A percentile compares a stretch with the other conserved stretches of the same genome.
Conservation (phyloP, 2,329 filamentous ascomycete genomes). For the Hymenoscyphus fraxineus region DNA sequence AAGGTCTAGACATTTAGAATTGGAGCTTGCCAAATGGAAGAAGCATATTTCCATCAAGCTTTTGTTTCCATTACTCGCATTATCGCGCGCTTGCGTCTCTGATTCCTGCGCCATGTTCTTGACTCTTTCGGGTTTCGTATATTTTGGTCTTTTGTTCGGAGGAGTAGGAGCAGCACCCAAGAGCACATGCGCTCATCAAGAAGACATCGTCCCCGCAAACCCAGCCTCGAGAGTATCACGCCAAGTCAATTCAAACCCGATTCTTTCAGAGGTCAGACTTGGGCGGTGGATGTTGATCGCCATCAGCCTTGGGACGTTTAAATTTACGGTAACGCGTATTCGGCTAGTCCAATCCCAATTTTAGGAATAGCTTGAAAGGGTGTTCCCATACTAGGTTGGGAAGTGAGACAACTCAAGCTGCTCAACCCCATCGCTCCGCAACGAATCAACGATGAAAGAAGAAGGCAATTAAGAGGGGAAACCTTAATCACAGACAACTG, state of each 20-base stretch:
- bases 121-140: background rate
- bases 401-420: background rate
- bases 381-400: background rate
- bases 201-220: background rate
- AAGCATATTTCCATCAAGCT: conserved; percentile 2
- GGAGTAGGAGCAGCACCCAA: background rate
- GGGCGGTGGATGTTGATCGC: background rate
- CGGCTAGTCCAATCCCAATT: too few relatives aligned
- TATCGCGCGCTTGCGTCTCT: background rate
- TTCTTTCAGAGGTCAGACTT: background rate
- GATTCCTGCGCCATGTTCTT: background rate
- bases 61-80: conserved; percentile 3
- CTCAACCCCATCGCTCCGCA: background rate
- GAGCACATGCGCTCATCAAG: background rate
- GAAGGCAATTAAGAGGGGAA: background rate
- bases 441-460: background rate
- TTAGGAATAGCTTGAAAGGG: background rate
- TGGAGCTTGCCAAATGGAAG: conserved; percentile 3
- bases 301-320: background rate
- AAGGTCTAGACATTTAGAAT: conserved; percentile 50
- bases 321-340: background rate
- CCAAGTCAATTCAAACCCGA: background rate
- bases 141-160: background rate
- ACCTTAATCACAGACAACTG: background rate
- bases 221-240: background rate